Base-by-base conservation (phyloP, 148 eudicot species). In the Suaeda aralocaspica region DNA sequence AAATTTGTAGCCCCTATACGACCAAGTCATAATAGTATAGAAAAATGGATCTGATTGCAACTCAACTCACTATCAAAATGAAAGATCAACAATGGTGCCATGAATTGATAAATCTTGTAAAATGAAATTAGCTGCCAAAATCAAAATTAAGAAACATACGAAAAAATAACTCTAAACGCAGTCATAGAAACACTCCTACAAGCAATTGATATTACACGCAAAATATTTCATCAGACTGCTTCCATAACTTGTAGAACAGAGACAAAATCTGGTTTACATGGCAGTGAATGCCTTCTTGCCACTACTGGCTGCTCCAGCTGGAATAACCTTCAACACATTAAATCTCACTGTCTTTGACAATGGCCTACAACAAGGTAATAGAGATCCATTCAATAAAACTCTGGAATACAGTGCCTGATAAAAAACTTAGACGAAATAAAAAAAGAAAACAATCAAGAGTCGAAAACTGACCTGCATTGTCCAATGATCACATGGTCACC, bases 401-500 rank as follows among this genome's bases (percentile, higher is more conserved):
- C 36, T 0, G 22, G 11, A 30, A 28, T 31, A 62, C 26, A 25
- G 2, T n/a, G n/a, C n/a, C n/a, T n/a, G n/a, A n/a, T n/a, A n/a
- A n/a, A n/a, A n/a, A n/a, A n/a, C n/a, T n/a, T n/a, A n/a, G n/a
- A n/a, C n/a, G n/a, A n/a, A n/a, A n/a, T n/a, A n/a, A n/a, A n/a
- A n/a, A n/a, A n/a, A n/a, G n/a, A n/a, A n/a, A n/a, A n/a, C n/a
- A n/a, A n/a, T n/a, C n/a, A n/a, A n/a, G n/a, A n/a, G n/a, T n/a
- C n/a, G 12, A 41, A 5, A 73, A 48, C 64, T 31, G 13, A 81
- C 89, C 85, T 83, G 87, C 87, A 86, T 48, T 83, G 87, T 42
- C 89, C 87, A 69, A 86, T 79, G 70, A 75, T 81, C 42, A 86
- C 80, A 71, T 83, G 85, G 60, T 86, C 89, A 66, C 89, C 89